Evolutionary conservation across 2,329 filamentous ascomycete genomes (phyloP), one percentile per base, ranked within the genome.

Genomic region (Fusarium protoensiforme): DNA sequence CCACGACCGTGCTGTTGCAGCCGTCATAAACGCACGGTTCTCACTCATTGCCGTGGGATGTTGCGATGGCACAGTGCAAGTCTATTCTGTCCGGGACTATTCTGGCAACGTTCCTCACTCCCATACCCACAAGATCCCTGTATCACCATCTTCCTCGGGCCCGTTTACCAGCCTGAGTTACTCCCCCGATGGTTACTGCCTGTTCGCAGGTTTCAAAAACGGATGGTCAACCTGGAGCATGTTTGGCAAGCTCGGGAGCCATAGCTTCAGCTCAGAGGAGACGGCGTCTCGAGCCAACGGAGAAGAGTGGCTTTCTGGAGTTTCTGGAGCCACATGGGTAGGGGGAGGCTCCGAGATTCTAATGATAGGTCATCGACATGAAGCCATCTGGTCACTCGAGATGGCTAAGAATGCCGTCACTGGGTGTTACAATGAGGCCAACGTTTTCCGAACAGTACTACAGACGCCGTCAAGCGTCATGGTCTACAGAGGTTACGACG

Each of bases 141-240:
- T 92, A 0, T 94, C 95, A 1, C 82, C 86, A 6, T 83, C 87
- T 20, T 88, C 90, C 18, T 92, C 94, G 2, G 96, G 96, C 0
- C 82, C 84, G 14, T 84, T 98, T 60, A 94, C 90, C 3, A 93
- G 91, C 33, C 83, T 99, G 73, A 91, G 85, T 68, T 99, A 98
- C 84, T 98, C 96, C 1, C 95, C 96, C 0, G 96, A 99, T 81
- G 96, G 96, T 20, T 98, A 98, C 81, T 98, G 95, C 80, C 88
- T 99, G 10, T 98, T 99, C 82, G 95, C 93, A 48, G 96, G 96
- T 2, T 98, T 96, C 79, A 92, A 96, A 77, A 91, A 92, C 67
- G 97, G 96, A 1, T 99, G 96, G 96, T 93, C 94, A 6, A 96
- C 92, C 54, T 99, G 96, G 96, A 98, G 96, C 80, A 96, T 98